phyloP scores from a whole-genome alignment of 441 rosid genomes.

The Gossypium gossypioides region DNA sequence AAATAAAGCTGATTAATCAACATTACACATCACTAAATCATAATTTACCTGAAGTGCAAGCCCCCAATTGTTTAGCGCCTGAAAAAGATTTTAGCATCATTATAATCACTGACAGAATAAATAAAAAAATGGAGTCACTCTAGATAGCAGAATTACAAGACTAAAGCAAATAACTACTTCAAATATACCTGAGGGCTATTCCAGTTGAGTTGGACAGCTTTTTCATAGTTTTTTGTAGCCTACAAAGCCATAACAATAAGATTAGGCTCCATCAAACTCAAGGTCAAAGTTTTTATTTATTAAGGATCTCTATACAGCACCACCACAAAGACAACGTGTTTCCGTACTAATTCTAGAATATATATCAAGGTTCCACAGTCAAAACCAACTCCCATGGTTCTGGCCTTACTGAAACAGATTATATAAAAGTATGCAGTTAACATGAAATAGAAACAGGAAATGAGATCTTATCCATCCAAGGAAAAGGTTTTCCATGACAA shows the following conservation, averaged over 20 bases:
- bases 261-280: not conserved
- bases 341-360: not conserved
- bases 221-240: slow-evolving; percentile 90
- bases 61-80: slow-evolving; percentile 98
- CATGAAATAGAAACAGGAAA: not conserved
- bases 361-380: slow-evolving; percentile 4
- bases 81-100: slow-evolving; percentile 23
- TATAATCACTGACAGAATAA: slow-evolving; percentile 11
- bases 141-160: slow-evolving; percentile 3
- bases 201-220: slow-evolving; percentile 93
- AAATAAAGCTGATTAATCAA: not conserved
- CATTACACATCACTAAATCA: slow-evolving; percentile 2
- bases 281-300: slow-evolving; percentile 2
- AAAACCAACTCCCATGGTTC: slow-evolving; percentile 78
- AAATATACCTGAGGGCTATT: slow-evolving; percentile 80
- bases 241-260: slow-evolving; percentile 28
- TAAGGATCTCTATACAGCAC: not conserved
- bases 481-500: not conserved
- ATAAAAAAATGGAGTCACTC: not conserved
- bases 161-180: not conserved
- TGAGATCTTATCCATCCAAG: not conserved
- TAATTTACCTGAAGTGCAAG: slow-evolving; percentile 77
- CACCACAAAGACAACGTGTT: not conserved
- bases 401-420: slow-evolving; percentile 36
- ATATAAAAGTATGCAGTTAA: not conserved